Conservation (phyloP, 2,329 filamentous ascomycete species). For the Aspergillus quadricinctus region DNA sequence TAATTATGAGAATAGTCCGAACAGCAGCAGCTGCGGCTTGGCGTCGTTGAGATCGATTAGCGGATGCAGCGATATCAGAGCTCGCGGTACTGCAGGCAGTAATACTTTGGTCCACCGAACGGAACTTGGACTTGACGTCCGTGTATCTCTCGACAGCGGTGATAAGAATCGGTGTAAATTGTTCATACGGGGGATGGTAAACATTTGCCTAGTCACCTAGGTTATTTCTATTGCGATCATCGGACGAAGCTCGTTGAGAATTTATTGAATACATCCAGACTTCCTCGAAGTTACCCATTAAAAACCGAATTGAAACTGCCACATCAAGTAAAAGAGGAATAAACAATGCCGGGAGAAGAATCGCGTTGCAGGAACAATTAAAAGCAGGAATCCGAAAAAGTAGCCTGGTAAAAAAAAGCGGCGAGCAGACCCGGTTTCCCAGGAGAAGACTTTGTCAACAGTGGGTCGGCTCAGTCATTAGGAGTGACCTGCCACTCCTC, state of each 20-base stretch:
- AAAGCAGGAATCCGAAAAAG: conserved; percentile 7
- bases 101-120: conserved; percentile 30
- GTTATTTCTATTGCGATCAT: neutral
- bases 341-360: conserved; percentile 4
- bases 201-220: neutral
- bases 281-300: conserved; percentile 4
- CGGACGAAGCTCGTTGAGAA: neutral
- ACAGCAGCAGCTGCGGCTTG: too few species aligned
- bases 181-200: neutral
- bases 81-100: too few species aligned
- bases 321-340: conserved; percentile 6
- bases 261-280: conserved; percentile 18
- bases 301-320: conserved; percentile 6
- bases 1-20: too few species aligned
- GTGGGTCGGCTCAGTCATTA: neutral
- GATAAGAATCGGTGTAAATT: neutral
- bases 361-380: conserved; percentile 1
- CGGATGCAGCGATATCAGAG: too few species aligned
- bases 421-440: conserved; percentile 1
- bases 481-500: conserved; percentile 6
- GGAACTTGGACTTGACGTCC: conserved; percentile 22
- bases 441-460: neutral
- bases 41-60: too few species aligned
- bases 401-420: conserved; percentile 5
- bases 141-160: neutral